A percentile compares a stretch with the other conserved stretches of the same genome.
These are phyloP conservation scores for Colletotrichum tofieldiae DNA, from an alignment of 2,329 filamentous ascomycete species.

Conservation along the genomic window DNA sequence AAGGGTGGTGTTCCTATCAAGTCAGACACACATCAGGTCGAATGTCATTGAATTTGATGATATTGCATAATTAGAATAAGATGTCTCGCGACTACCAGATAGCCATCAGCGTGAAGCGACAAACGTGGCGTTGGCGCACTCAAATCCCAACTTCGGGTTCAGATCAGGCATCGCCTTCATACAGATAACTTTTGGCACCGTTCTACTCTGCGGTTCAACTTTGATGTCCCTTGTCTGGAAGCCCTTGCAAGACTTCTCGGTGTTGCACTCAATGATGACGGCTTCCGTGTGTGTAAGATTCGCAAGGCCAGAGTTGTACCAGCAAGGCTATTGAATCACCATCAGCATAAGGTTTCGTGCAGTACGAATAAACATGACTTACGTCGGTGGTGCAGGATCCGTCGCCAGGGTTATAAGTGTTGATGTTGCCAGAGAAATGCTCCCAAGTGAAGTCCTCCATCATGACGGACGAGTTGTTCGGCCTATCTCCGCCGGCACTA, in stretches of 20 bases:
- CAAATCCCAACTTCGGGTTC: constrained; percentile 54
- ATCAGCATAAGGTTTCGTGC: neutral
- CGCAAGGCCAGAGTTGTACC: constrained; percentile 58
- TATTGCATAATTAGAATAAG: neutral
- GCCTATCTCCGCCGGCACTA: constrained; percentile 50
- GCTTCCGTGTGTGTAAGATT: constrained; percentile 58
- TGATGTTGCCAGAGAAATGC: constrained; percentile 59
- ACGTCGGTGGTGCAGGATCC: constrained; percentile 57
- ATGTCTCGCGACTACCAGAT: neutral
- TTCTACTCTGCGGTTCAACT: constrained; percentile 51
- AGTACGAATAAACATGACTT: neutral
- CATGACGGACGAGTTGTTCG: constrained; percentile 56
- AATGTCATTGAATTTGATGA: neutral
- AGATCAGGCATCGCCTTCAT: constrained; percentile 52
- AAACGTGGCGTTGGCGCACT: constrained; percentile 53
- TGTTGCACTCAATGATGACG: constrained; percentile 60
- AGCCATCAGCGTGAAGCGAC: neutral
- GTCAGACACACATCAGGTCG: neutral
- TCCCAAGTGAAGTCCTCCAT: constrained; percentile 61
- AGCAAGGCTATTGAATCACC: constrained; percentile 52
- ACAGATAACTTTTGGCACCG: constrained; percentile 52
- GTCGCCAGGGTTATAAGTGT: constrained; percentile 59
- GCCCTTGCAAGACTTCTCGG: constrained; percentile 55
- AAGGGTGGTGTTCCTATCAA: too few relatives aligned
- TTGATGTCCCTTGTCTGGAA: constrained; percentile 53